Conservation (phyloP, 1,139 yeast genomes). For the Geotrichum siamense region DNA sequence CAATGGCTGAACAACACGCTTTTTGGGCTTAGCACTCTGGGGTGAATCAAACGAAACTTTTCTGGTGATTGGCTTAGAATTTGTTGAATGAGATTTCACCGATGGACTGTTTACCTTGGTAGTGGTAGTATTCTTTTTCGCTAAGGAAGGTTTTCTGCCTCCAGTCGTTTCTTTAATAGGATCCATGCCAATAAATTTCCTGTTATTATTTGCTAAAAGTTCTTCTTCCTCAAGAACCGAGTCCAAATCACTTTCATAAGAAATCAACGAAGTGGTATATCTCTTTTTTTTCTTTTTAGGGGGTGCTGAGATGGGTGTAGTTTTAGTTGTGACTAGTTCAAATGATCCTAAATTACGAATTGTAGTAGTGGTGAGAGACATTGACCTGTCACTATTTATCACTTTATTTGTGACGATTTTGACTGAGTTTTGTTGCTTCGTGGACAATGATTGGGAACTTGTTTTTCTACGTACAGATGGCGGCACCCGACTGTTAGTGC, state of each 20-base stretch:
- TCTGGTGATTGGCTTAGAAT: conserved; percentile 1
- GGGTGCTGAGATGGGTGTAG: conserved; percentile 24
- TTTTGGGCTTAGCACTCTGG: conserved; percentile 4
- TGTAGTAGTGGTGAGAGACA: conserved; percentile 37
- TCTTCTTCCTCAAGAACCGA: conserved; percentile 32
- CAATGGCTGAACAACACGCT: background rate
- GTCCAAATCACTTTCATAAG: conserved; percentile 33
- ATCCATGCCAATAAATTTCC: background rate
- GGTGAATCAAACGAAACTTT: conserved; percentile 2
- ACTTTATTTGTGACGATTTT: conserved; percentile 14
- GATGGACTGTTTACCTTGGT: too few relatives aligned
- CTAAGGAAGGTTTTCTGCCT: background rate
- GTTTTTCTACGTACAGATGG: background rate
- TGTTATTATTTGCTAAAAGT: background rate
- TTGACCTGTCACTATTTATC: conserved; percentile 30
- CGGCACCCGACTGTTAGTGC: background rate
- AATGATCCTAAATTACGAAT: conserved; percentile 35
- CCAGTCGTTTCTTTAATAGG: conserved; percentile 4
- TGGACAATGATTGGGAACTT: background rate
- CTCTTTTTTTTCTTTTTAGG: conserved; percentile 2
- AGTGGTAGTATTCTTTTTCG: background rate
- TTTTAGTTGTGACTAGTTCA: conserved; percentile 33
- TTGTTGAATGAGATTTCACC: too few relatives aligned
- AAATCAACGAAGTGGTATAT: conserved; percentile 27
- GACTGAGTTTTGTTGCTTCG: conserved; percentile 4